phyloP scores from a whole-genome alignment of 805 yeast genomes.

The Lipomyces spencermartinsiae region DNA sequence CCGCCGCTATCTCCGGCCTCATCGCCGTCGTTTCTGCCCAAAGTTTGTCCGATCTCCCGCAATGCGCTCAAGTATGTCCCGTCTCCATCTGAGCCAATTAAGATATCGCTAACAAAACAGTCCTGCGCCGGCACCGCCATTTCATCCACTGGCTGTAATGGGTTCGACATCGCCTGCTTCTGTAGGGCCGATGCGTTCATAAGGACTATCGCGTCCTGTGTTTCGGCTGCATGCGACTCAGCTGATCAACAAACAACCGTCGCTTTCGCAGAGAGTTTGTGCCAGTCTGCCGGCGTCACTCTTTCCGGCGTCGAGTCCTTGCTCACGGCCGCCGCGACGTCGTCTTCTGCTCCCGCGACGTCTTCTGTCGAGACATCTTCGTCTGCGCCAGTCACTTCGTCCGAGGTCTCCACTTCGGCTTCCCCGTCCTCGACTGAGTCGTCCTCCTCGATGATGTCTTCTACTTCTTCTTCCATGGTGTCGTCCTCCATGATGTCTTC shows the following conservation, averaged over 20 bases:
- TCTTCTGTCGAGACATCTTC: background rate
- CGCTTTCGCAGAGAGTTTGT: constrained; percentile 31
- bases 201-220: constrained; percentile 24
- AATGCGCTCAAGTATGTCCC: constrained; percentile 29
- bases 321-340: constrained; percentile 19
- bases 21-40: constrained; percentile 27
- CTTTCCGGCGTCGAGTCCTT: constrained; percentile 23
- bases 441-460: background rate
- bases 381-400: background rate
- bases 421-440: too few relatives aligned
- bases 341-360: constrained; percentile 8
- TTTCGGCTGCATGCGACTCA: constrained; percentile 22
- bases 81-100: background rate
- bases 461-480: background rate
- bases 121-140: constrained; percentile 24
- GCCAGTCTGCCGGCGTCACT: constrained; percentile 32
- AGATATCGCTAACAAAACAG: constrained; percentile 4
- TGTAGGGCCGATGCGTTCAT: constrained; percentile 27
- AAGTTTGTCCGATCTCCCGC: constrained; percentile 20
- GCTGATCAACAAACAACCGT: constrained; percentile 33
- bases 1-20: constrained; percentile 15
- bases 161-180: constrained; percentile 28
- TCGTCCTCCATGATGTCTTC: background rate
- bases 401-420: background rate
- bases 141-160: constrained; percentile 21